Evolutionary conservation across 2,329 filamentous ascomycete genomes (phyloP).

Genomic region (Penicillium rolfsii): DNA sequence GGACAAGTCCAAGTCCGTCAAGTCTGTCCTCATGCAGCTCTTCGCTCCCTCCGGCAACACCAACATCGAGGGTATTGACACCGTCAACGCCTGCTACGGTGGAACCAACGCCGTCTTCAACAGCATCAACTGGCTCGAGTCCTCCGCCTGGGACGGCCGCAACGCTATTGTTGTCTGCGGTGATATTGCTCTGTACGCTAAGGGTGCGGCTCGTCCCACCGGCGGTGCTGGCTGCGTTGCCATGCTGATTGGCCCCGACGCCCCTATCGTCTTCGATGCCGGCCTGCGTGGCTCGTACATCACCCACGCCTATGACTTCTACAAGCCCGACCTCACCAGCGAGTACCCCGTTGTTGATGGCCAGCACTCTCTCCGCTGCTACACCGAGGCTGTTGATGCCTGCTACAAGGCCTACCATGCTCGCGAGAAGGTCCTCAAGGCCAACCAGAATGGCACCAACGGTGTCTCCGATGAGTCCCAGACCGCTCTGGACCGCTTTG

Average conservation of each 20-base stretch:
- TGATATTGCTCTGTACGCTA: conserved; percentile 84
- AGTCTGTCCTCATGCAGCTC: conserved; percentile 84
- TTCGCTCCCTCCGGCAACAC: conserved; percentile 73
- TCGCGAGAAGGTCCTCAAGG: conserved; percentile 66
- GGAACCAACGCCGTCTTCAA: conserved; percentile 86
- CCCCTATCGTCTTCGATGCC: conserved; percentile 74
- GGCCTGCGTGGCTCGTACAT: conserved; percentile 80
- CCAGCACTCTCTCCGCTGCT: conserved; percentile 81
- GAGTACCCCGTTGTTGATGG: conserved; percentile 86
- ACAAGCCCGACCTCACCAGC: conserved; percentile 85
- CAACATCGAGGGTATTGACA: conserved; percentile 82
- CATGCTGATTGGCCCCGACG: conserved; percentile 76
- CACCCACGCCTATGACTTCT: conserved; percentile 85
- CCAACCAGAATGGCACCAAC: conserved; percentile 54
- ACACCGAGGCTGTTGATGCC: conserved; percentile 76
- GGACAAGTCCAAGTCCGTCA: conserved; percentile 90
- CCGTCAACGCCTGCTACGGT: conserved; percentile 83
- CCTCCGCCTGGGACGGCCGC: conserved; percentile 82
- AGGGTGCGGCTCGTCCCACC: conserved; percentile 78
- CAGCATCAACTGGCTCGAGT: conserved; percentile 82
- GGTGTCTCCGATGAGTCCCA: conserved; percentile 54
- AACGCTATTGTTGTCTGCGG: conserved; percentile 79
- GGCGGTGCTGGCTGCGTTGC: conserved; percentile 80
- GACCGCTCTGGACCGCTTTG: conserved; percentile 75
- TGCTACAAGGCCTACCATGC: conserved; percentile 81